Percentiles rank a stretch among this genome's conserved stretches.
Conservation (phyloP, 2,329 filamentous ascomycete genomes). For the Verticillium klebahnii region DNA sequence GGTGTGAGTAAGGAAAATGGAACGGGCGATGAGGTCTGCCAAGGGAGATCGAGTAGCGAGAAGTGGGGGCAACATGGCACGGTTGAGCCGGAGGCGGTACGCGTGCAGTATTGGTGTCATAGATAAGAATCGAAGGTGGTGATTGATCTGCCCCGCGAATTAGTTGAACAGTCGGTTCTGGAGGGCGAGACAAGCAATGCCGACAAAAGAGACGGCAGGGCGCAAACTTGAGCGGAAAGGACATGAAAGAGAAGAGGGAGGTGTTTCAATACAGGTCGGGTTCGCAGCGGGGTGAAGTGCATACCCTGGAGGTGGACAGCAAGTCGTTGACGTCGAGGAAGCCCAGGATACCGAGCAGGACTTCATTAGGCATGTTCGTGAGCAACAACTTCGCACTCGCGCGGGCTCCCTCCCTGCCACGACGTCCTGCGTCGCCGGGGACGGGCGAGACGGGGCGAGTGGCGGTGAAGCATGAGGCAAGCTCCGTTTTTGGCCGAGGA, state of each 20-base stretch:
- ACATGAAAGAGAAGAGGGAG: background rate
- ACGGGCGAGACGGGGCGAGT: background rate
- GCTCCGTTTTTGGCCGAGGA: background rate
- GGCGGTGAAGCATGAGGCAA: background rate
- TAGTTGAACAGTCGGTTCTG: background rate
- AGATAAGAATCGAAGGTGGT: conserved; percentile 56
- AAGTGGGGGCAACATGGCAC: conserved; percentile 48
- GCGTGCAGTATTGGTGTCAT: conserved; percentile 62
- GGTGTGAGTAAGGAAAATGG: conserved; percentile 64
- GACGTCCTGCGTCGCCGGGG: background rate
- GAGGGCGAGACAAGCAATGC: background rate
- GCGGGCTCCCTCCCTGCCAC: background rate
- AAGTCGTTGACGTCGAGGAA: conserved; percentile 55
- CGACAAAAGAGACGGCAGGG: background rate
- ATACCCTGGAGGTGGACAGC: conserved; percentile 51
- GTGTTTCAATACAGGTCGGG: background rate
- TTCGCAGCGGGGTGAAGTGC: conserved; percentile 17
- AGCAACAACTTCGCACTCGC: conserved; percentile 3
- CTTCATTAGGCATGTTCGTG: conserved; percentile 46
- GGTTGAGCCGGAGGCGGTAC: conserved; percentile 54
- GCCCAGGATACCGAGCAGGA: conserved; percentile 50
- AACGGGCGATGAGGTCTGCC: conserved; percentile 56
- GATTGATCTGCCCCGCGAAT: conserved; percentile 45
- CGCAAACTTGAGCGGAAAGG: background rate
- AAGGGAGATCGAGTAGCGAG: conserved; percentile 56